Percentiles rank a stretch among this genome's conserved stretches.
phyloP scores from a whole-genome alignment of 2,329 filamentous ascomycete genomes.

The Coniochaeta ligniaria region DNA sequence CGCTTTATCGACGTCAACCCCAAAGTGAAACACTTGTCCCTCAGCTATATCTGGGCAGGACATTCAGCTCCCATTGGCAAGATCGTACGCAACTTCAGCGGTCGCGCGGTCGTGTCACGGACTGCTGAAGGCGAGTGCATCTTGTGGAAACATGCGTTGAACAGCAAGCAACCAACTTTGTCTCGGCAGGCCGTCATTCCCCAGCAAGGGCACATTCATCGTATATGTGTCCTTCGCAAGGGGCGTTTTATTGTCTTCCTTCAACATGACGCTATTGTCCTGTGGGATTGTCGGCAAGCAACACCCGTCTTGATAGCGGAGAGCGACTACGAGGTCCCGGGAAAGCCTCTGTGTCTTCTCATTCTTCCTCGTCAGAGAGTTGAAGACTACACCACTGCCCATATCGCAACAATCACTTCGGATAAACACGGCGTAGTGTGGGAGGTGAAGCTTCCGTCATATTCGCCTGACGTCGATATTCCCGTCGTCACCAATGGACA shows the following conservation, averaged over 20 bases:
- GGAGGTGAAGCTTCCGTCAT: conserved; percentile 60
- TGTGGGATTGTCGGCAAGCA: conserved; percentile 70
- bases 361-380: conserved; percentile 59
- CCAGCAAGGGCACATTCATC: conserved; percentile 65
- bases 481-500: conserved; percentile 8
- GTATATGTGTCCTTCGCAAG: conserved; percentile 70
- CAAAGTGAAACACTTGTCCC: conserved; percentile 50
- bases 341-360: conserved; percentile 74
- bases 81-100: conserved; percentile 78
- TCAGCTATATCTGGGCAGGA: conserved; percentile 70
- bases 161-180: conserved; percentile 45
- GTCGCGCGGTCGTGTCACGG: conserved; percentile 71
- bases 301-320: conserved; percentile 52
- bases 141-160: conserved; percentile 67
- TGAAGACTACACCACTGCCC: conserved; percentile 49
- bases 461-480: conserved; percentile 14
- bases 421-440: conserved; percentile 74
- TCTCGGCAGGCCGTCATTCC: conserved; percentile 61
- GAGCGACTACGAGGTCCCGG: conserved; percentile 50
- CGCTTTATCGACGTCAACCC: conserved; percentile 70
- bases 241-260: conserved; percentile 78
- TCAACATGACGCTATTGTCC: conserved; percentile 59
- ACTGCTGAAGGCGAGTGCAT: conserved; percentile 73
- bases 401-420: conserved; percentile 78
- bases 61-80: conserved; percentile 77